Conservation (phyloP, 2,329 filamentous ascomycete genomes). For the Blastomyces percursus region DNA sequence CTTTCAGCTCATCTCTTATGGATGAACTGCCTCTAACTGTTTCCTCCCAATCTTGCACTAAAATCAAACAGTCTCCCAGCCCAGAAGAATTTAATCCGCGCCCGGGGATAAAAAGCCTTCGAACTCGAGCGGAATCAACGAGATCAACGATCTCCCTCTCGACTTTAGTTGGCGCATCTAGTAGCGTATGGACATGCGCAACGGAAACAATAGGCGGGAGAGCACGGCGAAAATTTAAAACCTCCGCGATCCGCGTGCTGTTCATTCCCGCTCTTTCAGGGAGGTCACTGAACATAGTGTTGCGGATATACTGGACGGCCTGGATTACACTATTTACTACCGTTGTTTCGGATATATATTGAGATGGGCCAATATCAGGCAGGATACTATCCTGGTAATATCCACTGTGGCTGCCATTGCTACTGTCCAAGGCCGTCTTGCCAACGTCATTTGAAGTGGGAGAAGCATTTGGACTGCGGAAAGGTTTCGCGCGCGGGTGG, state of each 20-base stretch:
- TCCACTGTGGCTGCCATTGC: conserved; percentile 13
- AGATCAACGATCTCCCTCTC: conserved; percentile 50
- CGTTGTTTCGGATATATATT: conserved; percentile 38
- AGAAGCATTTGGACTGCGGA: neutral
- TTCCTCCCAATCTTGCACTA: conserved; percentile 43
- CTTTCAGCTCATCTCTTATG: conserved; percentile 28
- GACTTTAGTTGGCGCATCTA: conserved; percentile 45
- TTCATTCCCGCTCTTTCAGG: conserved; percentile 52
- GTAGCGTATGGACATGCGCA: conserved; percentile 50
- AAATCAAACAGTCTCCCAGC: conserved; percentile 48
- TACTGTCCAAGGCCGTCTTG: conserved; percentile 18
- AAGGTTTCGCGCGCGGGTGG: conserved; percentile 33
- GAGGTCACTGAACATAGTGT: conserved; percentile 45
- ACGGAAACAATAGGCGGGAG: conserved; percentile 50
- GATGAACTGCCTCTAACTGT: conserved; percentile 28
- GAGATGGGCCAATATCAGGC: conserved; percentile 42
- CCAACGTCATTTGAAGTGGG: conserved; percentile 9
- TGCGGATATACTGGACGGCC: conserved; percentile 43
- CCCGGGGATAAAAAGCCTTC: conserved; percentile 46
- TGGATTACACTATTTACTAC: conserved; percentile 41
- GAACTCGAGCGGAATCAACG: conserved; percentile 39
- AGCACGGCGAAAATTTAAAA: conserved; percentile 45
- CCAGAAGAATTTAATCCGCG: conserved; percentile 46
- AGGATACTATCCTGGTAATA: conserved; percentile 30
- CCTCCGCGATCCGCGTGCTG: conserved; percentile 48